phyloP scores from a whole-genome alignment of 1,284 basidiomycete genomes.

The Veloporphyrellus conicus region DNA sequence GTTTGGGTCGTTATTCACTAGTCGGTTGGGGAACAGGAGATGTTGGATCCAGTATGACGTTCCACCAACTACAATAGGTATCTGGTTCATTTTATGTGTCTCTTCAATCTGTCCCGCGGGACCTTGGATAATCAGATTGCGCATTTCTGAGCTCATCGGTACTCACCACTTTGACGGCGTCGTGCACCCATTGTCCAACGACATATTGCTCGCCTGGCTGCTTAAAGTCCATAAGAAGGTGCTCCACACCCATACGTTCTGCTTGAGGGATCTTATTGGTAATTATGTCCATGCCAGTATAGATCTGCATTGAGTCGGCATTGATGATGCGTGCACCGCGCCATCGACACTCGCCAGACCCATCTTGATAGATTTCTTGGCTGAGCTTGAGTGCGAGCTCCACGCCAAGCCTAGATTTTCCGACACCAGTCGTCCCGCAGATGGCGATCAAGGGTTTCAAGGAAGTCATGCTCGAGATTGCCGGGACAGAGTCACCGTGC shows the following conservation, averaged over 20 bases:
- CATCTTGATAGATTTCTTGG: slow-evolving; percentile 18
- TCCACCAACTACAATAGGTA: slow-evolving; percentile 92
- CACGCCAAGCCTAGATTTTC: slow-evolving; percentile 91
- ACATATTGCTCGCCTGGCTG: slow-evolving; percentile 82
- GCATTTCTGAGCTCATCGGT: background rate
- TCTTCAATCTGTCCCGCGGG: slow-evolving; percentile 57
- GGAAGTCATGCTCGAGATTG: slow-evolving; percentile 20
- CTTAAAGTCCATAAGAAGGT: slow-evolving; percentile 87
- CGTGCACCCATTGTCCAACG: slow-evolving; percentile 80
- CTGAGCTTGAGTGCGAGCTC: slow-evolving; percentile 71
- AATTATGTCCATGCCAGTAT: slow-evolving; percentile 88
- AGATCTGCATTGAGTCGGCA: slow-evolving; percentile 98
- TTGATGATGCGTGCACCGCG: slow-evolving; percentile 78
- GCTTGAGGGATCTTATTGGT: slow-evolving; percentile 87
- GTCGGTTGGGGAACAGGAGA: slow-evolving; percentile 73
- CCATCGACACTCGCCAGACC: slow-evolving; percentile 41
- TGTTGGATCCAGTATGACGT: slow-evolving; percentile 98
- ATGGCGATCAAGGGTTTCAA: slow-evolving; percentile 70
- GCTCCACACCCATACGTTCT: slow-evolving; percentile 80
- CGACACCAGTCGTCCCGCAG: slow-evolving; percentile 94
- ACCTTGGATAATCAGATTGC: background rate
- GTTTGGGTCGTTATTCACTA: slow-evolving; percentile 35
- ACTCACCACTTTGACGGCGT: slow-evolving; percentile 67
- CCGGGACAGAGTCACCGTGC: background rate
- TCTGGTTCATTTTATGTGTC: slow-evolving; percentile 53